Base-by-base conservation (phyloP, 805 yeast species). In the Starmerella bacillaris region DNA sequence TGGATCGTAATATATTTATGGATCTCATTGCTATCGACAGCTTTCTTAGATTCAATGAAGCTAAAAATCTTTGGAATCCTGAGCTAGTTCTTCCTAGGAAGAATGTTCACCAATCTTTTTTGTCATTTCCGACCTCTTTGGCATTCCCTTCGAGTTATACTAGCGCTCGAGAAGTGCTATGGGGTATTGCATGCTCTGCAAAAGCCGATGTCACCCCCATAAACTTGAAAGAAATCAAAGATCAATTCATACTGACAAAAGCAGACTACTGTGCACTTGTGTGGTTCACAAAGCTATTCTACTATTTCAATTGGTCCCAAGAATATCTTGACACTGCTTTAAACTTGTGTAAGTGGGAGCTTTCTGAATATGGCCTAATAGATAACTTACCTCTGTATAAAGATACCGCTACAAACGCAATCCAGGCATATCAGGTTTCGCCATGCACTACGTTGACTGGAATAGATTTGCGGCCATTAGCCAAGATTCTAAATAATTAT, bases 401-500 rank as follows among this genome's bases (percentile, higher is more conserved):
- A 14, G 7, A 12, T 21, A 8, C 29, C 22, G n/a, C n/a, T 22
- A 2, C 4, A 5, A 6, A 21, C 12, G 14, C 39, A 39, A 27
- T 36, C 42, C 3, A 27, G 21, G 17, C 33, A 27, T 21, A 30
- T 39, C 3, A 24, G 34, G 16, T 27, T 37, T 8, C 33, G 35
- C 8, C 7, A 21, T 16, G 5, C 24, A 3, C 9, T 36, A 20
- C 27, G 29, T 3, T 6, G n/a, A 12, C n/a, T 22, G n/a, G 26
- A n/a, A n/a, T n/a, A n/a, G n/a, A n/a, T n/a, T n/a, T n/a, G n/a
- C n/a, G n/a, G n/a, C n/a, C n/a, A n/a, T 22, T 12, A 22, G 26
- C 26, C 12, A 22, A 12, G 26, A 22, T n/a, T 12, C n/a, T 22
- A 12, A 22, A 22, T 22, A 9, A 7, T 15, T 30, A 17, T 30